Evolutionary conservation across 129 eudicot species (phyloP).

Genomic region (Pulicaria dysenterica): DNA sequence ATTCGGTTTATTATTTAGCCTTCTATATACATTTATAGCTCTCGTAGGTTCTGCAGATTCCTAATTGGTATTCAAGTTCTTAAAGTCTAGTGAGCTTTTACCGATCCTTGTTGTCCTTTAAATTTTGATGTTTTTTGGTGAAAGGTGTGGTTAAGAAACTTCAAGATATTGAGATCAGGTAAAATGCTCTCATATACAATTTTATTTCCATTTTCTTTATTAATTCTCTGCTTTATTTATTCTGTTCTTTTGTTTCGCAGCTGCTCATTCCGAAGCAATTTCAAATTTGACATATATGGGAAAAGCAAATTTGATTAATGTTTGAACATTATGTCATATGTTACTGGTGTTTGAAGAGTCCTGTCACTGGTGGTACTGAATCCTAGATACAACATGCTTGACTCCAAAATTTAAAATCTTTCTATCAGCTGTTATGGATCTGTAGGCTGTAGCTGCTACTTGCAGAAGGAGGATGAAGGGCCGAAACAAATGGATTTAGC

Average conservation of each 20-base stretch:
- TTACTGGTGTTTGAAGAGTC: no score
- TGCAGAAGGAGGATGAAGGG: no score
- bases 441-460: no score
- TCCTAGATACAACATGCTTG: no score
- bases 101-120: background rate
- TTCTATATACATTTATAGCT: background rate
- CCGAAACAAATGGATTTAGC: no score
- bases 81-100: background rate
- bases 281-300: no score
- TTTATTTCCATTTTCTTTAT: background rate
- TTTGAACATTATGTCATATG: no score
- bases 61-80: background rate
- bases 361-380: no score
- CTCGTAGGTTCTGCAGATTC: background rate
- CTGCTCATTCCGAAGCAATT: no score
- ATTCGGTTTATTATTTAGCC: background rate
- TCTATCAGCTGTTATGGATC: no score
- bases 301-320: no score
- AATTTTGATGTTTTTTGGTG: conserved; percentile 1
- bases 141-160: conserved; percentile 14
- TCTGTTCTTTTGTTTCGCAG: background rate
- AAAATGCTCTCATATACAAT: background rate
- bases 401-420: no score
- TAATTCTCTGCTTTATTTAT: background rate
- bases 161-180: conserved; percentile 10